Base-by-base conservation (phyloP, 768 basidiomycete genomes). In the Amanita thiersii region DNA sequence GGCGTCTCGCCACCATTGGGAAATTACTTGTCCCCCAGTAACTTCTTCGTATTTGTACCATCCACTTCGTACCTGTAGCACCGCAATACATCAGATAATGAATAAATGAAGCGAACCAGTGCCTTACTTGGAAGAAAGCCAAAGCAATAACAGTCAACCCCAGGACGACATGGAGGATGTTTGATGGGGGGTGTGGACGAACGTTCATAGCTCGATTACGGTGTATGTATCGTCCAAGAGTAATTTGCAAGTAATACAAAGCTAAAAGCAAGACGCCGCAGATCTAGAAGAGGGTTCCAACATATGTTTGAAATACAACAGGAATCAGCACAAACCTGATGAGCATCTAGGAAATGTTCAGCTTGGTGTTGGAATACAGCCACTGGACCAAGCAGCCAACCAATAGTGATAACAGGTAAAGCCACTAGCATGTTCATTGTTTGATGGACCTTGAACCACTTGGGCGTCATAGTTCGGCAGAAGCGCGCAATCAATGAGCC, bases 371-470 rank as follows among this genome's bases (percentile, higher is more conserved):
- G 56, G 23, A 58, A 55, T 2, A 74, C 69, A 10, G 70, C 61
- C n/a, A 68, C 53, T 18, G 69, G 68, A 2, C 72, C 77, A 10
- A 77, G 56, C 15, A 68, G 48, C 54, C 65, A 73, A 2, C 75
- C 76, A 10, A 70, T 45, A 4, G 64, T 59, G 46, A 77, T 70
- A 29, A 74, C 50, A 15, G 75, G 73, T 15, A 68, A 52, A 8
- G 70, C 77, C 20, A 80, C 35, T 6, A 60, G 49, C 50, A 71
- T 66, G 44, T 76, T 75, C 46, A 70, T 51, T 17, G 69, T 51
- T 61, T 66, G 66, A 48, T 84, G 81, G 2, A 60, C 58, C n/a
- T 64, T 68, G 56, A 79, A 71, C 80, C 80, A 82, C 40, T 58
- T 60, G 8, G 62, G 55, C 4, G 69, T 70, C 44, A 73, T 57